A percentile compares a stretch with the other conserved stretches of the same genome.
These are phyloP conservation scores for Lecanicillium sp. DNA, from an alignment of 2,329 filamentous ascomycete species.

Conservation along the genomic window DNA sequence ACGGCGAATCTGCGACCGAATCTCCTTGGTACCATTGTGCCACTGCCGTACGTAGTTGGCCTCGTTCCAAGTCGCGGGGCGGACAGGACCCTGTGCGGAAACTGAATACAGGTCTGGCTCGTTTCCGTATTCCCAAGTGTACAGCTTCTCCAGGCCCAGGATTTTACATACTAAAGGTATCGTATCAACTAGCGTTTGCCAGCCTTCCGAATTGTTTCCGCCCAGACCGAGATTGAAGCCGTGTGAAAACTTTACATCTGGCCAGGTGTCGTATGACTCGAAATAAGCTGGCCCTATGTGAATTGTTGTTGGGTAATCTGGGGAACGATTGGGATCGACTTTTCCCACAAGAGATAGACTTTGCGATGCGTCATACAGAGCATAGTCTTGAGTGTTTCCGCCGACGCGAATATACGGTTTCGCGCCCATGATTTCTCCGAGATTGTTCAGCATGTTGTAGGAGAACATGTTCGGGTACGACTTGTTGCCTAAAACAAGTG, in stretches of 20 bases:
- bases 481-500: slow-evolving; percentile 35
- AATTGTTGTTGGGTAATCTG: slow-evolving; percentile 53
- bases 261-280: slow-evolving; percentile 53
- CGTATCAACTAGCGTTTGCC: slow-evolving; percentile 44
- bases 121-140: slow-evolving; percentile 52
- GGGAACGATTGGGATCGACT: slow-evolving; percentile 38
- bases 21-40: slow-evolving; percentile 44
- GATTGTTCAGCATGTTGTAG: slow-evolving; percentile 49
- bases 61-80: slow-evolving; percentile 47
- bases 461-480: slow-evolving; percentile 52
- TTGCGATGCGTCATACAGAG: slow-evolving; percentile 48
- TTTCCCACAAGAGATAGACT: slow-evolving; percentile 43
- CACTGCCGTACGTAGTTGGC: slow-evolving; percentile 48
- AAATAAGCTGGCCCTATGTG: slow-evolving; percentile 55
- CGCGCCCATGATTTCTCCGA: slow-evolving; percentile 43
- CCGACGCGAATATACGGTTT: slow-evolving; percentile 56
- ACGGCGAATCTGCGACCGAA: slow-evolving; percentile 35
- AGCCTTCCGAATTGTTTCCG: slow-evolving; percentile 41
- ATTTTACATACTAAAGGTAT: slow-evolving; percentile 50
- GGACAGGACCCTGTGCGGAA: slow-evolving; percentile 40
- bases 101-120: slow-evolving; percentile 44
- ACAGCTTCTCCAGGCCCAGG: slow-evolving; percentile 40
- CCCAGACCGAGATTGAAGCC: slow-evolving; percentile 53
- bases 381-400: slow-evolving; percentile 60
- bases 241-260: slow-evolving; percentile 47